Conservation (phyloP, 2,329 filamentous ascomycete species). For the Xylariaceae sp. region DNA sequence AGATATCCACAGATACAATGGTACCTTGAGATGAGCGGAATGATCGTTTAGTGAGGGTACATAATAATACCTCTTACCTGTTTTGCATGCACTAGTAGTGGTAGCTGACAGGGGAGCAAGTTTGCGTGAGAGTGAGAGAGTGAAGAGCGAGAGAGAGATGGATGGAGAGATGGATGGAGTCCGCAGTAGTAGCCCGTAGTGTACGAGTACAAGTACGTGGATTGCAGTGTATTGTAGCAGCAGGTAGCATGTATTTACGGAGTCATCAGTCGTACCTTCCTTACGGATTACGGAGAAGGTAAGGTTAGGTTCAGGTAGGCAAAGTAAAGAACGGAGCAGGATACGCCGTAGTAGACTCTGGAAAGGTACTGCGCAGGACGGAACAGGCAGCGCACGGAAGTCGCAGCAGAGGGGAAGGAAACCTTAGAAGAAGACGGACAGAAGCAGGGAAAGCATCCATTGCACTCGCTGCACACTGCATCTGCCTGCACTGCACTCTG, state of each 20-base stretch:
- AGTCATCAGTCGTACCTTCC: too few species aligned
- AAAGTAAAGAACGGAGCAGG: too few species aligned
- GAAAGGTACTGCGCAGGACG: too few species aligned
- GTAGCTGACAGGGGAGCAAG: background rate
- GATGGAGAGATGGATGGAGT: background rate
- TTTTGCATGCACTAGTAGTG: background rate
- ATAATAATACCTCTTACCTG: conserved; percentile 10
- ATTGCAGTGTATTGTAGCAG: too few species aligned
- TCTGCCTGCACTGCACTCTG: conserved; percentile 6
- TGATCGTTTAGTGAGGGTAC: background rate
- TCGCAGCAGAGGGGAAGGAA: background rate
- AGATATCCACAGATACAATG: conserved; percentile 21
- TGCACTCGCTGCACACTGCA: background rate
- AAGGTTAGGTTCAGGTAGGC: too few species aligned
- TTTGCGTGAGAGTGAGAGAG: background rate
- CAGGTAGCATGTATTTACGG: too few species aligned
- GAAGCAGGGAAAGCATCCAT: conserved; percentile 11
- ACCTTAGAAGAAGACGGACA: background rate
- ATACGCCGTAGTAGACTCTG: too few species aligned
- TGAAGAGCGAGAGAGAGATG: background rate
- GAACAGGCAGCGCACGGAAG: too few species aligned
- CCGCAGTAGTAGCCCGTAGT: background rate
- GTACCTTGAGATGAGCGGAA: conserved; percentile 10
- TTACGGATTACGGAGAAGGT: too few species aligned
- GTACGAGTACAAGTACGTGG: too few species aligned